Evolutionary conservation across 257 asterid genomes (phyloP).

Genomic region (Solanum medicagineum): DNA sequence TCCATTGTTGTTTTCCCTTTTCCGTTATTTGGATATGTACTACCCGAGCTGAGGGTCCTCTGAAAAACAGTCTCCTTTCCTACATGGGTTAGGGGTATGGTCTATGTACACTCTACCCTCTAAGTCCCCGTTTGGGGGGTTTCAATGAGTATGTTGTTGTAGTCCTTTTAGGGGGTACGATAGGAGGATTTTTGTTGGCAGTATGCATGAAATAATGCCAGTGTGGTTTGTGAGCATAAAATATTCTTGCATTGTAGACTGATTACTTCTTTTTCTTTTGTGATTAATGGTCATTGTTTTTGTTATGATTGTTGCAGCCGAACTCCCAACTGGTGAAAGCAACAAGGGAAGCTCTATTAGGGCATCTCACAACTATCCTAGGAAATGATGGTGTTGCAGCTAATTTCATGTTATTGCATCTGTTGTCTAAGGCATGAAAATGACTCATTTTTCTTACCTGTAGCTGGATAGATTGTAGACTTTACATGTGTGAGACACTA

Average conservation of each 20-base stretch:
- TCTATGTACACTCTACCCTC: background rate
- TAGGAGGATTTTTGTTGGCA: background rate
- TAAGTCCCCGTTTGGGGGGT: too few relatives aligned
- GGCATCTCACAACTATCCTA: constrained; percentile 59
- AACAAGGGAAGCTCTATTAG: constrained; percentile 58
- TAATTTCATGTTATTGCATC: constrained; percentile 69
- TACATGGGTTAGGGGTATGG: background rate
- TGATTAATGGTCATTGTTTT: background rate
- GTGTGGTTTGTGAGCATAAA: background rate
- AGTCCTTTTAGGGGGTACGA: background rate
- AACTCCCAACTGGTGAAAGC: constrained; percentile 39
- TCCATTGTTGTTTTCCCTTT: background rate
- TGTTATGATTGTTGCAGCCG: constrained; percentile 25
- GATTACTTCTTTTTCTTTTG: background rate
- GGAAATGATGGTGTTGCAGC: constrained; percentile 87
- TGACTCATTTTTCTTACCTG: background rate
- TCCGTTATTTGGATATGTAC: background rate
- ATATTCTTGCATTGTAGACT: background rate
- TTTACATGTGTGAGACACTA: background rate
- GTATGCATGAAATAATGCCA: background rate
- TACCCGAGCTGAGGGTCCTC: background rate
- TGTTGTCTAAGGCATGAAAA: constrained; percentile 59
- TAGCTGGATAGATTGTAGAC: background rate
- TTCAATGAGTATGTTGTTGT: background rate
- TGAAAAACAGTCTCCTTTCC: background rate